phyloP scores from a whole-genome alignment of 2,329 filamentous ascomycete genomes.

The Penicillium sp. region DNA sequence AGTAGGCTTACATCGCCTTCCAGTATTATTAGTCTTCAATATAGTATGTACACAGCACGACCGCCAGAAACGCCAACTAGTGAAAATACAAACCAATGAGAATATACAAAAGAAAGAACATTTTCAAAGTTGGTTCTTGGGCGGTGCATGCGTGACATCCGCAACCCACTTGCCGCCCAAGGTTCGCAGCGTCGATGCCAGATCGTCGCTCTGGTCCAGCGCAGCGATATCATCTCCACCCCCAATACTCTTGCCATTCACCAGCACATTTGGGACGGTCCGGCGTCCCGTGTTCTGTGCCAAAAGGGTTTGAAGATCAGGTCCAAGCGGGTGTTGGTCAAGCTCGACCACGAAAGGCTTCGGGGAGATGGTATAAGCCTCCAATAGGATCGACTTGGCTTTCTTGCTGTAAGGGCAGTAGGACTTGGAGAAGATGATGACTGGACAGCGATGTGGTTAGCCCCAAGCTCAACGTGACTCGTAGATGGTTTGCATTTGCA shows the following conservation, averaged over 20 bases:
- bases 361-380: constrained; percentile 79
- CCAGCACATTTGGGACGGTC: constrained; percentile 89
- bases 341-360: constrained; percentile 86
- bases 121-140: constrained; percentile 15
- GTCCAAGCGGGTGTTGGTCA: constrained; percentile 74
- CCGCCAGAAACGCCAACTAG: too few relatives aligned
- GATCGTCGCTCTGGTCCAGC: constrained; percentile 63
- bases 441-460: constrained; percentile 44
- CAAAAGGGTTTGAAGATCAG: constrained; percentile 68
- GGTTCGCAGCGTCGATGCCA: constrained; percentile 68
- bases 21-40: too few relatives aligned
- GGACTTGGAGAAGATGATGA: constrained; percentile 93
- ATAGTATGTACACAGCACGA: background rate
- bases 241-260: constrained; percentile 84
- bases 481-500: background rate
- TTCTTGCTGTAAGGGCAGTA: constrained; percentile 84
- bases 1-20: too few relatives aligned
- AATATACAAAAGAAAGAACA: too few relatives aligned
- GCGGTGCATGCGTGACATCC: constrained; percentile 28
- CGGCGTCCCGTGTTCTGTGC: constrained; percentile 69
- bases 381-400: constrained; percentile 80
- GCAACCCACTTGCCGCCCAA: constrained; percentile 67
- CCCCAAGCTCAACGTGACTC: too few relatives aligned
- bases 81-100: too few relatives aligned
- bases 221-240: constrained; percentile 81